Base-by-base conservation (phyloP, 2,329 filamentous ascomycete genomes). In the Arthrobotrys iridis region DNA sequence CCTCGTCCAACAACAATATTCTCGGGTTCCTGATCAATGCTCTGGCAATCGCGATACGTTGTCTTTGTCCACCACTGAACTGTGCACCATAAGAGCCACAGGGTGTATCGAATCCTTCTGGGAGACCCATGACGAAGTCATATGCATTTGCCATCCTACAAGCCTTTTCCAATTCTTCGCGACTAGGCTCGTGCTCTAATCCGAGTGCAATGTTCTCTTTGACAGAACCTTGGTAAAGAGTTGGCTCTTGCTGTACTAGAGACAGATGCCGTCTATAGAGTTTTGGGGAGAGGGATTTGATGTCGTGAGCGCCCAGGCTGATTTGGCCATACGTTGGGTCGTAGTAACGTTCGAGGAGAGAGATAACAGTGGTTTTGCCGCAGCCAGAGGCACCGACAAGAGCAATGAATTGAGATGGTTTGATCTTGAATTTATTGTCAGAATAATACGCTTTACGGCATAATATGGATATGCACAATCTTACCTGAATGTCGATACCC, bases 41-140 rank as follows among this genome's bases (percentile, higher is more conserved):
- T 2, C 90, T 85, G 0, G 90, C 90, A 67, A 92, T 91, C 8
- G 88, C 87, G 5, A 92, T 82, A 15, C 90, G 86, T 82, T 92
- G 90, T 76, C 89, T 89, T 82, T 92, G 90, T 0, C 90, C 90
- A n/a, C 90, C 90, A 0, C 88, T 90, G 3, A 91, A 83, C 0
- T 86, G 87, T 0, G 89, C 87, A 13, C 90, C 91, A 52, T 87
- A 86, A 65, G 88, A 88, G 33, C 90, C 90, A 28, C 92, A 85
- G 62, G 87, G 83, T 0, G 90, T 93, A 76, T 87, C 84, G 81
- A 91, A 91, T 0, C 89, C 89, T 7, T 88, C 85, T 0, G 90
- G 89, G 0, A 93, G 84, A 2, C 86, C 88, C 28, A 85, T 82
- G 79, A 93, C 88, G 80, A 92, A 93, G 41, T 91, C 90, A 80